phyloP scores from a whole-genome alignment of 495 filamentous ascomycete genomes.

The Evansstolkia leycettana region DNA sequence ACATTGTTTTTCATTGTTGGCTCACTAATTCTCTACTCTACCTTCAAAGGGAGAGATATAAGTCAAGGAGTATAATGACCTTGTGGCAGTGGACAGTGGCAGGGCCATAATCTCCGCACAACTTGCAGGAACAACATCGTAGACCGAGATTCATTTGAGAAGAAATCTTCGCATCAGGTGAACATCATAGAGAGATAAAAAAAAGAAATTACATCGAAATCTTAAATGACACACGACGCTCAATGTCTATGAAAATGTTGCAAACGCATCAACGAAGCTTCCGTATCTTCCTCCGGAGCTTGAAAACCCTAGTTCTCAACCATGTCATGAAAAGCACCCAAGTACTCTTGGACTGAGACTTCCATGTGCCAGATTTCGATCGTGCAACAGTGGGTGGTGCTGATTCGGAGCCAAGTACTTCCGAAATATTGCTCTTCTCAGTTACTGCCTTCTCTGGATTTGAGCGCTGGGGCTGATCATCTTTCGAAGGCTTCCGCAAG shows the following conservation, averaged over 20 bases:
- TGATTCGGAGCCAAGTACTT: background rate
- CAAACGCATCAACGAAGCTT: conserved; percentile 13
- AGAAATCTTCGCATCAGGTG: background rate
- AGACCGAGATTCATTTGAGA: background rate
- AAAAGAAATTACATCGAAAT: background rate
- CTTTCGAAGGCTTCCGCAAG: conserved; percentile 8
- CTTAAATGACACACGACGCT: background rate
- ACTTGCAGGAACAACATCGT: background rate
- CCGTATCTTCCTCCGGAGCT: conserved; percentile 26
- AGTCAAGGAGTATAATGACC: too few relatives aligned
- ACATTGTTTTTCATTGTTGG: too few relatives aligned
- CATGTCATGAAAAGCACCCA: conserved; percentile 39
- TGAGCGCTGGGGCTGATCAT: conserved; percentile 9
- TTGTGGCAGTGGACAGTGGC: too few relatives aligned
- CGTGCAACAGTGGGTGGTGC: conserved; percentile 1
- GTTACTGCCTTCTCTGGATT: conserved; percentile 1
- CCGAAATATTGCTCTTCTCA: background rate
- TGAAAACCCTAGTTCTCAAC: conserved; percentile 34
- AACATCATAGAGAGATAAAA: background rate
- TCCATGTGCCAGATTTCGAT: conserved; percentile 14
- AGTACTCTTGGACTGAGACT: conserved; percentile 28
- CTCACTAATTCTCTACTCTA: too few relatives aligned
- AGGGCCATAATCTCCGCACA: too few relatives aligned
- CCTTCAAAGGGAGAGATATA: too few relatives aligned
- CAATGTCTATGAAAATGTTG: background rate